Base-by-base conservation (phyloP, 208 protist genomes). In the Wallacemonas sp. region DNA sequence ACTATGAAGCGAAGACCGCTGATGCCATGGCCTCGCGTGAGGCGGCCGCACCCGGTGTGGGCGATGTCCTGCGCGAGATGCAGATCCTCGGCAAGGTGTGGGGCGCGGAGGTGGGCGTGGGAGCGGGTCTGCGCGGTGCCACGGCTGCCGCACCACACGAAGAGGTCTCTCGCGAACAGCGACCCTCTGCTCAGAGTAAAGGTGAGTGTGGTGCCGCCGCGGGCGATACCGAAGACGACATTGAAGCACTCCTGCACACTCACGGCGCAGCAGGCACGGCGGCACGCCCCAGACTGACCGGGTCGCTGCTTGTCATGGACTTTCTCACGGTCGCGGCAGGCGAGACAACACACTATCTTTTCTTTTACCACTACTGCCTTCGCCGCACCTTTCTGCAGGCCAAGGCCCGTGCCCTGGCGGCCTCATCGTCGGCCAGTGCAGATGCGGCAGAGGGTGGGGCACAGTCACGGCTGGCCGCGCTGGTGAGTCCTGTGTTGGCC, bases 61-160 rank as follows among this genome's bases (percentile, higher is more conserved):
- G 65, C 12, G 56, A 53, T 28, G 59, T 65, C 34, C 61, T 85
- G 31, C 51, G 58, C 33, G 41, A 62, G 34, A 86, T 88, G 79
- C 58, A 72, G 8, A 62, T 69, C 22, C 61, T 83, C 22, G 63
- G 66, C 41, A 30, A 59, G 19, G 75, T 83, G 46, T 88, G 80
- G 85, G 64, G 62, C 22, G 42, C 64, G 39, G 73, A 79, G 38
- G 67, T 77, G 51, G 15, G 44, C 3, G n/a, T 17, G 54, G 5
- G 34, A 36, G 61, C 53, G 66, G 66, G 2, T 60, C 54, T 0
- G 69, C 33, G 0, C 26, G 53, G 4, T 47, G 53, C 46, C 45
- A 56, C 4, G 45, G 46, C 6, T 41, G 6, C 36, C 36, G 14
- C 6, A 41, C 6, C 36, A 17, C 9, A 41, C 36, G 36, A 6